A percentile compares a stretch with the other conserved stretches of the same genome.
phyloP scores from a whole-genome alignment of 2,329 filamentous ascomycete genomes.

The Venturia nashicola region DNA sequence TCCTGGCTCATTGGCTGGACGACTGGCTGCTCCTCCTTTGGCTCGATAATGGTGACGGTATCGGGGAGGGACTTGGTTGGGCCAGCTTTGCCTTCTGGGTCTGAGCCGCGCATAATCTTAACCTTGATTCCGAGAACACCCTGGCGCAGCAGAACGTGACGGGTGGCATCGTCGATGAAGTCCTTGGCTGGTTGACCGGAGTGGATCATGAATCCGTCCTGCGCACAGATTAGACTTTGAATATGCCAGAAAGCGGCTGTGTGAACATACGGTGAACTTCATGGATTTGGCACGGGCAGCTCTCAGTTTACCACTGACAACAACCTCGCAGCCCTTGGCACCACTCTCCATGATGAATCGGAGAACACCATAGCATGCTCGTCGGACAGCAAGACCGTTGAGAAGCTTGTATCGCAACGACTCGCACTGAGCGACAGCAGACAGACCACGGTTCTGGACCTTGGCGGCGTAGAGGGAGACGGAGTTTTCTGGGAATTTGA shows the following conservation, averaged over 20 bases:
- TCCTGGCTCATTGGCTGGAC: conserved; percentile 95
- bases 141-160: conserved; percentile 98
- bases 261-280: conserved; percentile 85
- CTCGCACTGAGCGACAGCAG: conserved; percentile 99
- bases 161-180: conserved; percentile 97
- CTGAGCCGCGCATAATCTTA: conserved; percentile 99
- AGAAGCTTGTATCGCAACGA: conserved; percentile 99
- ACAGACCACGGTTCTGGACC: conserved; percentile 99
- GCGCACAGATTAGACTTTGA: conserved; percentile 6
- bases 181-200: conserved; percentile 98
- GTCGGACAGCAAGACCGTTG: conserved; percentile 95
- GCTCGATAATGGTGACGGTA: conserved; percentile 98
- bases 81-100: conserved; percentile 98
- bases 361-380: conserved; percentile 99
- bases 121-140: conserved; percentile 99
- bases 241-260: not conserved
- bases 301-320: conserved; percentile 97
- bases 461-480: conserved; percentile 99
- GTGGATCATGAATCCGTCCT: conserved; percentile 99
- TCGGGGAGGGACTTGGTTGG: conserved; percentile 96
- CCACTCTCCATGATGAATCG: conserved; percentile 99
- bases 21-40: conserved; percentile 96
- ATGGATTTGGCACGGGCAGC: conserved; percentile 99
- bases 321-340: conserved; percentile 99
- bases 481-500: conserved; percentile 99